Evolutionary conservation across 768 basidiomycete genomes (phyloP), one percentile per base, ranked within the genome.

Genomic region (Mycena leptocephala): DNA sequence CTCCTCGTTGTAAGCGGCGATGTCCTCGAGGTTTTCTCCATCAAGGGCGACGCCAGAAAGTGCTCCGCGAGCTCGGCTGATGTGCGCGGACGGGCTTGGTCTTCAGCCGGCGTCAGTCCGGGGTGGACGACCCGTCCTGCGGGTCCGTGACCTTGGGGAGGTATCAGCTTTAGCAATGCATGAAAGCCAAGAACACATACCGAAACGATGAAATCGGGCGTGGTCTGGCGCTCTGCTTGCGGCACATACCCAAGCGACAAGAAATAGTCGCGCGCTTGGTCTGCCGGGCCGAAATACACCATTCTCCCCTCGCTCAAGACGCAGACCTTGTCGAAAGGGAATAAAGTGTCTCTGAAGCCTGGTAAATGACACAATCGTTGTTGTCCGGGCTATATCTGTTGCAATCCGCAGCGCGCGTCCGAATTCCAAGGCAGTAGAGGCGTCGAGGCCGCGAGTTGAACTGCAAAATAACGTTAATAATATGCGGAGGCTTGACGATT

Each of bases 351-450:
- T 92, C 92, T 86, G 93, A 93, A 10, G 95, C 96, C 83, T 97
- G 96, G 83, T 97, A 96, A 43, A 97, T 91, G 0, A 93, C n/a
- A 95, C 94, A 72, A 97, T 89, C 0, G 93, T 95, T 0, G 93
- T 86, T 22, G 83, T 74, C n/a, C 85, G 81, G 69, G 86, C 86
- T 4, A 89, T 85, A 78, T 95, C 92, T 0, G 94, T 94, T 5
- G 90, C 86, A 51, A 92, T 87, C 4, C 94, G 90, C 39, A 96
- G 86, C 1, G 92, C 91, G 56, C 88, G 91, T 58, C 92, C 91
- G 78, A 94, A 95, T 81, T 95, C 94, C 43, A 94, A 85, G 16
- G 94, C 95, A 3, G 94, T 95, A 20, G 91, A 92, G 0, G 93
- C 89, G 80, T 93, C 93, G 59, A 93, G 86, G 10, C 93, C 92